Evolutionary conservation across 306 rosid species (phyloP).

Genomic region (Medicago truncatula): DNA sequence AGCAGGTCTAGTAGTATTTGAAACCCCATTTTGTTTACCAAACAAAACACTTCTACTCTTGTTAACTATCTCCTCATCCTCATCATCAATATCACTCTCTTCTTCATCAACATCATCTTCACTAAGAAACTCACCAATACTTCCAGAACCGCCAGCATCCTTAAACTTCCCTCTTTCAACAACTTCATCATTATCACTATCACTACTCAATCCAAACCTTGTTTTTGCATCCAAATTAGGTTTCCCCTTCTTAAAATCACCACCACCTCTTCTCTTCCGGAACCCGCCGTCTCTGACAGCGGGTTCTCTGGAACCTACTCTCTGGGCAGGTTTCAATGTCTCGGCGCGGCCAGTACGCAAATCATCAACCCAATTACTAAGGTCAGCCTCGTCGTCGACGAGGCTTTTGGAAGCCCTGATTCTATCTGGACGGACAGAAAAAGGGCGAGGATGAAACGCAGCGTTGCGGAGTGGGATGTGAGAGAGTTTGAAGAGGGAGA

Average conservation of each 20-base stretch:
- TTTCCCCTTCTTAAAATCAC: conserved; percentile 50
- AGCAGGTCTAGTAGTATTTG: conserved; percentile 41
- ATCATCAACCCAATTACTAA: conserved; percentile 82
- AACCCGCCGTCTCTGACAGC: conserved; percentile 2
- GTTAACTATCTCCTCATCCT: conserved; percentile 43
- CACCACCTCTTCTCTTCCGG: conserved; percentile 33
- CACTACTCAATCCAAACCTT: conserved; percentile 42
- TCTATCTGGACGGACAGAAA: conserved; percentile 37
- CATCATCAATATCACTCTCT: conserved; percentile 39
- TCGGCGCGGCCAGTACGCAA: conserved; percentile 46
- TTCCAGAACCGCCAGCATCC: not conserved
- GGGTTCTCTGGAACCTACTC: conserved; percentile 13
- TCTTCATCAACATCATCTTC: conserved; percentile 1
- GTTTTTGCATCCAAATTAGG: conserved; percentile 33
- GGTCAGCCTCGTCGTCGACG: conserved; percentile 82
- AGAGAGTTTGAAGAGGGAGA: conserved; percentile 55
- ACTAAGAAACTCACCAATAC: not conserved
- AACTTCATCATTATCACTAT: conserved; percentile 44
- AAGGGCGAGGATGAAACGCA: conserved; percentile 40
- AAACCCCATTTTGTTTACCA: conserved; percentile 45
- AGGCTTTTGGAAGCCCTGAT: conserved; percentile 59
- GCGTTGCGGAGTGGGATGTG: conserved; percentile 46
- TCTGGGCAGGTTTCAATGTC: not conserved
- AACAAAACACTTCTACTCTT: conserved; percentile 56
- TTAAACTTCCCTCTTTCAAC: conserved; percentile 30